These are phyloP conservation scores for Aspergillus hancockii DNA, from an alignment of 495 filamentous ascomycete genomes.

Conservation along the genomic window DNA sequence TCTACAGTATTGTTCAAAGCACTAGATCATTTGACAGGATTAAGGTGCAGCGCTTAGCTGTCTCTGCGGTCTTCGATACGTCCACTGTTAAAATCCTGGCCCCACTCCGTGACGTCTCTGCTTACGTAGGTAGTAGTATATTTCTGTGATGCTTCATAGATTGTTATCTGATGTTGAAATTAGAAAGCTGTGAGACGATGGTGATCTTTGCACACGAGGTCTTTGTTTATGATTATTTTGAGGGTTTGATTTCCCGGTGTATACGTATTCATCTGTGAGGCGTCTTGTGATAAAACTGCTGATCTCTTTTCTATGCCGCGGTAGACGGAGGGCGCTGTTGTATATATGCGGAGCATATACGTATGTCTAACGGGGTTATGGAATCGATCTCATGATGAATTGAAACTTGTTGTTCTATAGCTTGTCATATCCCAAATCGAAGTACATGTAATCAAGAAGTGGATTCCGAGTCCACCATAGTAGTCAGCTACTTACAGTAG, in stretches of 20 bases:
- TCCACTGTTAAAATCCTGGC: conserved; percentile 13
- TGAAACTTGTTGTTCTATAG: neutral
- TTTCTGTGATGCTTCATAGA: neutral
- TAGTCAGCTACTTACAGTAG: neutral
- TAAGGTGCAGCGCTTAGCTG: conserved; percentile 6
- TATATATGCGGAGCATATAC: neutral
- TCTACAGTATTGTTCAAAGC: neutral
- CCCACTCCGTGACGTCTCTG: conserved; percentile 29
- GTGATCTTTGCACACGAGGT: neutral
- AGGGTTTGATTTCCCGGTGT: neutral
- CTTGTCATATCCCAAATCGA: conserved; percentile 1
- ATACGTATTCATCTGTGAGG: neutral
- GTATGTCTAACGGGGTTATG: neutral
- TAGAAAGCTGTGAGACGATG: neutral
- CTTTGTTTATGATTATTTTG: neutral
- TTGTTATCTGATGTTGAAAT: conserved; percentile 4
- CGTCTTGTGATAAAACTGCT: neutral
- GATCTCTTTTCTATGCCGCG: neutral
- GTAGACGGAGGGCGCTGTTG: neutral
- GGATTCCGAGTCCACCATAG: neutral
- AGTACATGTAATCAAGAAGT: conserved; percentile 2
- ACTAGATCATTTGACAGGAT: neutral
- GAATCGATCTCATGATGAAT: neutral
- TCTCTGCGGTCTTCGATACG: conserved; percentile 10
- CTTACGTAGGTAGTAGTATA: conserved; percentile 20